Evolutionary conservation across 2,329 filamentous ascomycete genomes (phyloP).

Genomic region (Colletotrichum tanaceti): DNA sequence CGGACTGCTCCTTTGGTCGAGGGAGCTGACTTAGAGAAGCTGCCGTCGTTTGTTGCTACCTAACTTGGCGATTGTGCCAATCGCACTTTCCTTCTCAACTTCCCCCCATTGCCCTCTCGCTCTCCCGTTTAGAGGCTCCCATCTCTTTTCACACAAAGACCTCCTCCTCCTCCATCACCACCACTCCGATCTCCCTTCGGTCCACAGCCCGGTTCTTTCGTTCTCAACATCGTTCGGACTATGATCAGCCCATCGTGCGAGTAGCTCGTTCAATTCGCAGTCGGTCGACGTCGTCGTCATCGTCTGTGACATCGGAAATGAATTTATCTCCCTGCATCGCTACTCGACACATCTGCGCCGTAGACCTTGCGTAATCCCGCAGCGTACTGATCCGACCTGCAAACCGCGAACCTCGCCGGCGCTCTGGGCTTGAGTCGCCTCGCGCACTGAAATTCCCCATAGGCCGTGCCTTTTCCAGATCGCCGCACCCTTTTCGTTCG

Average conservation of each 20-base stretch:
- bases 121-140: background rate
- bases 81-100: background rate
- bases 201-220: no score
- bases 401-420: slow-evolving; percentile 26
- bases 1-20: slow-evolving; percentile 9
- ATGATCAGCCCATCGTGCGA: slow-evolving; percentile 17
- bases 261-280: slow-evolving; percentile 19
- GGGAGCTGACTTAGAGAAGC: slow-evolving; percentile 1
- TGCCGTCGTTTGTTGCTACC: background rate
- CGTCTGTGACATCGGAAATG: slow-evolving; percentile 20
- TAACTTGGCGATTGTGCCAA: slow-evolving; percentile 4
- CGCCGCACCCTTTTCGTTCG: background rate
- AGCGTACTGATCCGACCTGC: slow-evolving; percentile 25
- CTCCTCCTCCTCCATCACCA: background rate
- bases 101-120: background rate
- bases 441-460: background rate
- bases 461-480: background rate
- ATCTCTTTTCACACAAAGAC: background rate
- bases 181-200: background rate
- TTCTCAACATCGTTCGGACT: background rate
- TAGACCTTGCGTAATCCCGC: slow-evolving; percentile 24
- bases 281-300: slow-evolving; percentile 14
- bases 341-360: slow-evolving; percentile 27
- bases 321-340: slow-evolving; percentile 18
- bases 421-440: slow-evolving; percentile 8